Evolutionary conservation across 2,329 filamentous ascomycete species (phyloP).

Genomic region (Colletotrichum tanaceti): DNA sequence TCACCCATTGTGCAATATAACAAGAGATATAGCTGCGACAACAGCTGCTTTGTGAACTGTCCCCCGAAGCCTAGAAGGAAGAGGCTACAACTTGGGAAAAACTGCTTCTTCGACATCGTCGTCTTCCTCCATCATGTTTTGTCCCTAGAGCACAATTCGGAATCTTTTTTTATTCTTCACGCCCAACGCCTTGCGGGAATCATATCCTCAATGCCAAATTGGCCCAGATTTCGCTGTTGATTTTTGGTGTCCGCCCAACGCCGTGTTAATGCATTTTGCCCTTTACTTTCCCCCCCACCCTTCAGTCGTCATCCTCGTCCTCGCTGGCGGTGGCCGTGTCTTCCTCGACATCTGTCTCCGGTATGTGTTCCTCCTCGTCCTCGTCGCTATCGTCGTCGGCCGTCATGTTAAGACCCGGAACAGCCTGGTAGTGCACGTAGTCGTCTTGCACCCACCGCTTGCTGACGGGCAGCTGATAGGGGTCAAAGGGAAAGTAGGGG

Average conservation of each 20-base stretch:
- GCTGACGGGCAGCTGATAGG: slow-evolving; percentile 89
- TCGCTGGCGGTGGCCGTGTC: slow-evolving; percentile 64
- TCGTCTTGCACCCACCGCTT: slow-evolving; percentile 88
- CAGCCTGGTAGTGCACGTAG: slow-evolving; percentile 83
- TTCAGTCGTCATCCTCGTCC: slow-evolving; percentile 54
- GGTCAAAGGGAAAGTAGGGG: slow-evolving; percentile 97
- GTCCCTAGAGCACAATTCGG: slow-evolving; percentile 1
- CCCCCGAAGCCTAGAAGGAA: slow-evolving; percentile 5
- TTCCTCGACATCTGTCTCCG: slow-evolving; percentile 61
- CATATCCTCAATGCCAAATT: slow-evolving; percentile 34
- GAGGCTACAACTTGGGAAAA: not conserved
- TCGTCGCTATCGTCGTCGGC: slow-evolving; percentile 67
- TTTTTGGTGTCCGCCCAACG: slow-evolving; percentile 37
- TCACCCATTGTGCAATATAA: slow-evolving; percentile 5
- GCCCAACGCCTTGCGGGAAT: slow-evolving; percentile 39
- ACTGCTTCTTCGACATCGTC: slow-evolving; percentile 18
- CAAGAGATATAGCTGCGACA: slow-evolving; percentile 4
- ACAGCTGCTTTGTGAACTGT: not conserved
- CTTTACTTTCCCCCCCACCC: slow-evolving; percentile 29
- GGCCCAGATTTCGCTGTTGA: slow-evolving; percentile 36
- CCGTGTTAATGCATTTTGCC: slow-evolving; percentile 42
- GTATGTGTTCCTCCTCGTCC: slow-evolving; percentile 58
- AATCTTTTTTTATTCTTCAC: slow-evolving; percentile 2
- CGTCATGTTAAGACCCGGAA: slow-evolving; percentile 75
- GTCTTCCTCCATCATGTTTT: not conserved